These are phyloP conservation scores for Nemania abortiva DNA, from an alignment of 2,329 filamentous ascomycete genomes.

Conservation along the genomic window DNA sequence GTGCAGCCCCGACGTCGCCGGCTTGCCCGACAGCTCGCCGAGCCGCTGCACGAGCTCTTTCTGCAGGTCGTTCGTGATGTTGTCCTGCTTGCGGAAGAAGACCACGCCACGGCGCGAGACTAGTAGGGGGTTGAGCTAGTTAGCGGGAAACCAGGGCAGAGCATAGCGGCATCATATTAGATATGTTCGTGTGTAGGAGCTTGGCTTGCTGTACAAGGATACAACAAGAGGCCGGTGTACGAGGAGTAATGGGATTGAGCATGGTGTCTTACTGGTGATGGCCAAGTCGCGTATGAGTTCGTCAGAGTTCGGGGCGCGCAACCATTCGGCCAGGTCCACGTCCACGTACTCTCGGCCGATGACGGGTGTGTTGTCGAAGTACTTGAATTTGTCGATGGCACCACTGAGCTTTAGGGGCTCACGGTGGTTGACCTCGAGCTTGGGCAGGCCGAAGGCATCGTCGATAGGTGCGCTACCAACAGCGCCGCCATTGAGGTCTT, in stretches of 20 bases:
- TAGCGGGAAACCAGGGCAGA: not conserved
- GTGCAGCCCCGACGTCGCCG: conserved; percentile 66
- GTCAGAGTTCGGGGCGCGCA: conserved; percentile 72
- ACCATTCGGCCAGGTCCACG: conserved; percentile 69
- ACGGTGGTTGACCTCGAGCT: conserved; percentile 44
- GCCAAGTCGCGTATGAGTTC: conserved; percentile 74
- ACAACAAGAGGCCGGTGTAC: conserved; percentile 2
- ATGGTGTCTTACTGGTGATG: conserved; percentile 67
- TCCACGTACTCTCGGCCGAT: conserved; percentile 73
- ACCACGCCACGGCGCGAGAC: conserved; percentile 78
- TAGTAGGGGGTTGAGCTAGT: conserved; percentile 47
- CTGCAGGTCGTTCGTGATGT: conserved; percentile 71
- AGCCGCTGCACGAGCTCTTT: conserved; percentile 73
- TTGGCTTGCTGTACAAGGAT: not conserved
- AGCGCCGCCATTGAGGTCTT: conserved; percentile 30
- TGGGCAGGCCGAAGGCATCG: conserved; percentile 37
- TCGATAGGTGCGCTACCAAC: conserved; percentile 34
- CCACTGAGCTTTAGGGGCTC: conserved; percentile 63
- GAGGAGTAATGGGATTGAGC: not conserved
- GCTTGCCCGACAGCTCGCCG: conserved; percentile 69
- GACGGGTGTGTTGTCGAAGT: conserved; percentile 70
- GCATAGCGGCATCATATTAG: not conserved
- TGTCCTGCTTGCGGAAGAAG: conserved; percentile 75
- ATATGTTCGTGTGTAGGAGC: not conserved
- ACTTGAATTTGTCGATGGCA: conserved; percentile 63